These are phyloP conservation scores for Acanthamoeba healyi DNA, from an alignment of 208 protist species.

Conservation along the genomic window DNA sequence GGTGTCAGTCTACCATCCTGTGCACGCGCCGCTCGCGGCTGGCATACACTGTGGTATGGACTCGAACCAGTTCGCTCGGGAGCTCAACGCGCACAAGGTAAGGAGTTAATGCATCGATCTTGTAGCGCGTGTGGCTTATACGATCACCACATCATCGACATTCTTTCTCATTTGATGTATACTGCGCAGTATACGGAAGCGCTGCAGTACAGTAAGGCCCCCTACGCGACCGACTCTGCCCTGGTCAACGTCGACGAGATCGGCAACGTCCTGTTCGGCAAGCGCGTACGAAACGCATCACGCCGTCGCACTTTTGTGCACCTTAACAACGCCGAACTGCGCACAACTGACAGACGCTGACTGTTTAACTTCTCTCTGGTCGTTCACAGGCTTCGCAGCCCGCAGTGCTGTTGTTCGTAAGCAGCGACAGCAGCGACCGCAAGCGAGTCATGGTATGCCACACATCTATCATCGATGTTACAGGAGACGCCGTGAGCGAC, in stretches of 20 bases:
- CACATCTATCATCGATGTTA: neutral
- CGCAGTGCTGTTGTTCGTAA: conserved; percentile 12
- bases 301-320: too few species aligned
- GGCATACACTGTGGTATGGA: neutral
- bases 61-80: neutral
- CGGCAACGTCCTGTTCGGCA: neutral
- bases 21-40: neutral
- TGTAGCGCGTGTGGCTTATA: neutral
- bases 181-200: neutral
- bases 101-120: too few species aligned
- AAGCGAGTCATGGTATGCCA: neutral
- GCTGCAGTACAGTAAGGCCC: conserved; percentile 8
- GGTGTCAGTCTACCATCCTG: neutral
- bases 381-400: neutral
- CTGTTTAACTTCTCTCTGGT: too few species aligned
- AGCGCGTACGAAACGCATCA: neutral
- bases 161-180: neutral
- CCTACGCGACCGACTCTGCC: neutral
- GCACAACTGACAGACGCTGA: too few species aligned
- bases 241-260: conserved; percentile 1
- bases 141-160: too few species aligned
- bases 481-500: neutral
- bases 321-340: too few species aligned
- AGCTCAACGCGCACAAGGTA: neutral
- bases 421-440: neutral